phyloP scores from a whole-genome alignment of 208 protist genomes.

The Perkinsela sp. region DNA sequence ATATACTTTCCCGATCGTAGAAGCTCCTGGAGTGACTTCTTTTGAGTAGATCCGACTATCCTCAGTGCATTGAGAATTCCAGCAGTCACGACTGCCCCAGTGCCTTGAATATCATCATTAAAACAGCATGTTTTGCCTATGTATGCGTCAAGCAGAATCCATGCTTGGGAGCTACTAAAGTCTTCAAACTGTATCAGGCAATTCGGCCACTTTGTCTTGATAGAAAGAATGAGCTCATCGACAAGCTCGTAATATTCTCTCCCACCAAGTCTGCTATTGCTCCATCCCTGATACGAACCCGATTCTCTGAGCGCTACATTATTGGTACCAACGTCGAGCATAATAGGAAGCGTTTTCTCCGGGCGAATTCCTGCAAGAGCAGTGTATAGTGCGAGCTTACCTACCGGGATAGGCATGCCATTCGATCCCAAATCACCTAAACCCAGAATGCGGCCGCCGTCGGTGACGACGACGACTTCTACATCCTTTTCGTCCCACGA shows the following conservation, averaged over 20 bases:
- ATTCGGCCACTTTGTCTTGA: slow-evolving; percentile 35
- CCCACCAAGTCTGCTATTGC: slow-evolving; percentile 20
- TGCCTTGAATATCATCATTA: slow-evolving; percentile 94
- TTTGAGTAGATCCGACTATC: slow-evolving; percentile 4
- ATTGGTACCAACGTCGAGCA: slow-evolving; percentile 66
- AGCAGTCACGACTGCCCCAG: slow-evolving; percentile 67
- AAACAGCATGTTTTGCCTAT: slow-evolving; percentile 68
- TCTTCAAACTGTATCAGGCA: slow-evolving; percentile 80
- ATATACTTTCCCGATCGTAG: slow-evolving; percentile 7
- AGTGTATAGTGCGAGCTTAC: slow-evolving; percentile 70
- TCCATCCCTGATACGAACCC: slow-evolving; percentile 44
- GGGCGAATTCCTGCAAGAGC: slow-evolving; percentile 59
- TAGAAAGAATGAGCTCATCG: slow-evolving; percentile 66
- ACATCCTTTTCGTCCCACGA: slow-evolving; percentile 30
- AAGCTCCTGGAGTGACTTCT: background rate
- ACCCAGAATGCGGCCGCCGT: slow-evolving; percentile 77
- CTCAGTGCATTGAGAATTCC: slow-evolving; percentile 62
- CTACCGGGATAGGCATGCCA: slow-evolving; percentile 78
- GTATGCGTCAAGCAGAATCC: slow-evolving; percentile 70
- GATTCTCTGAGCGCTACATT: slow-evolving; percentile 36
- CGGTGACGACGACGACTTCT: slow-evolving; percentile 79
- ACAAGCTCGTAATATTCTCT: slow-evolving; percentile 52
- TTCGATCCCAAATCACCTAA: slow-evolving; percentile 72
- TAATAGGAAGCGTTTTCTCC: slow-evolving; percentile 38
- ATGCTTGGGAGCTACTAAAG: slow-evolving; percentile 74